phyloP scores from a whole-genome alignment of 1,139 yeast species.

The Suhomyces chickasaworum region DNA sequence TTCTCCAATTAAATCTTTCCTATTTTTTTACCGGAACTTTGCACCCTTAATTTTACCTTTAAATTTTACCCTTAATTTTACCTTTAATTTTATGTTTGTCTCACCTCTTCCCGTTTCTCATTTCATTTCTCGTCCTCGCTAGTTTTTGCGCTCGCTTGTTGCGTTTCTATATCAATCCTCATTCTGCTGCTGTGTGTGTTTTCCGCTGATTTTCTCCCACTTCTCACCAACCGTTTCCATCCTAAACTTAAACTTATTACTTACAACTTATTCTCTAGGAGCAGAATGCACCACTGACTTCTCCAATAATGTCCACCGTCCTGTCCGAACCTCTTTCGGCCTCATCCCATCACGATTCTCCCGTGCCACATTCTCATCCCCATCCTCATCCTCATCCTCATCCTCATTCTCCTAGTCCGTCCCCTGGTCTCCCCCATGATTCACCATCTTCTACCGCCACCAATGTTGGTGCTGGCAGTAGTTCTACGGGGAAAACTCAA shows the following conservation, averaged over 20 bases:
- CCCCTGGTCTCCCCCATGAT: slow-evolving; percentile 11
- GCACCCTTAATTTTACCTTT: no score
- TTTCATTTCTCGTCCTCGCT: neutral
- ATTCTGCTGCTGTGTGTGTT: no score
- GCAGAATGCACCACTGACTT: slow-evolving; percentile 2
- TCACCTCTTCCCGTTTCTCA: neutral
- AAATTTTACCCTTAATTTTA: no score
- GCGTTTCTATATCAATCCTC: neutral
- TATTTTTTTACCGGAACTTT: neutral
- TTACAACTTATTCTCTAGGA: neutral
- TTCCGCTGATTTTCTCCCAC: no score
- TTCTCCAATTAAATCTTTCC: no score
- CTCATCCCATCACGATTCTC: slow-evolving; percentile 2
- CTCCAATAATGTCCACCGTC: slow-evolving; percentile 6
- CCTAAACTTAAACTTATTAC: no score
- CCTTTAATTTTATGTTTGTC: no score
- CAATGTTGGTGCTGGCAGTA: slow-evolving; percentile 25
- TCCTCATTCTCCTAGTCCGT: slow-evolving; percentile 10
- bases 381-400: no score
- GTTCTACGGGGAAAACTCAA: slow-evolving; percentile 43
- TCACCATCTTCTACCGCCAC: slow-evolving; percentile 14
- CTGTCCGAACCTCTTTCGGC: slow-evolving; percentile 5
- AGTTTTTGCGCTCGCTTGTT: neutral
- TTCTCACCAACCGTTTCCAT: neutral
- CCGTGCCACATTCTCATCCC: slow-evolving; percentile 2